Conservation (phyloP, 768 basidiomycete species). For the Leccinellum luteum region DNA sequence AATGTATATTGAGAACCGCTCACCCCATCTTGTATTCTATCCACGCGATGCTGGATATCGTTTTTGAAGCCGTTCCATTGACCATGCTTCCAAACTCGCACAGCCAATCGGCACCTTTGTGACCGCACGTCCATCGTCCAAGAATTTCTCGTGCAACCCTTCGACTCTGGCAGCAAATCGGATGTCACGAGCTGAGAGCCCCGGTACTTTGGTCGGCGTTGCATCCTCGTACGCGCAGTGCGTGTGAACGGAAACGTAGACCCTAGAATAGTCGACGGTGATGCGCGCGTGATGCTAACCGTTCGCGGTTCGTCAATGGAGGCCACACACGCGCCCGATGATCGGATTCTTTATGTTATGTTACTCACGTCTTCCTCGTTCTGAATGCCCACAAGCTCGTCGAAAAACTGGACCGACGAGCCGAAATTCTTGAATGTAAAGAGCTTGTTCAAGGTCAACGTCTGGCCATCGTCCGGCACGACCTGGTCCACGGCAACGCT, state of each 20-base stretch:
- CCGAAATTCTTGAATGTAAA: slow-evolving; percentile 26
- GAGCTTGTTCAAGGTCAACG: slow-evolving; percentile 27
- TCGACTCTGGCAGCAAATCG: slow-evolving; percentile 49
- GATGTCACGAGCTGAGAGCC: slow-evolving; percentile 51
- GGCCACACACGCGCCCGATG: neutral
- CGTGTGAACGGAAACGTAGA: slow-evolving; percentile 26
- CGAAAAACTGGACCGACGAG: slow-evolving; percentile 28
- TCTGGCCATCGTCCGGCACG: slow-evolving; percentile 9
- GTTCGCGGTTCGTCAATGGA: neutral
- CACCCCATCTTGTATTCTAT: neutral
- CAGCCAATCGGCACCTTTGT: slow-evolving; percentile 19
- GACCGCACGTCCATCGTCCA: slow-evolving; percentile 20
- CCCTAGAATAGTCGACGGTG: slow-evolving; percentile 22
- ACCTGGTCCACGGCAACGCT: slow-evolving; percentile 4
- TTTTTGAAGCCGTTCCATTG: slow-evolving; percentile 23
- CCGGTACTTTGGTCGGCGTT: slow-evolving; percentile 28
- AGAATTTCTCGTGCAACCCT: slow-evolving; percentile 25
- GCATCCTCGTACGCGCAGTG: slow-evolving; percentile 25
- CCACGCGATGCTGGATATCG: slow-evolving; percentile 14
- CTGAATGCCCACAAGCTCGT: slow-evolving; percentile 25
- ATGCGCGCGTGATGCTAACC: slow-evolving; percentile 34
- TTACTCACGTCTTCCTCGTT: slow-evolving; percentile 32
- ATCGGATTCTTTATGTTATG: neutral
- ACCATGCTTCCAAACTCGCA: slow-evolving; percentile 16
- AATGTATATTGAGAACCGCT: neutral